Evolutionary conservation across 371 early-diverging fungal genomes (phyloP).

Genomic region (Syncephalastrum monosporum): DNA sequence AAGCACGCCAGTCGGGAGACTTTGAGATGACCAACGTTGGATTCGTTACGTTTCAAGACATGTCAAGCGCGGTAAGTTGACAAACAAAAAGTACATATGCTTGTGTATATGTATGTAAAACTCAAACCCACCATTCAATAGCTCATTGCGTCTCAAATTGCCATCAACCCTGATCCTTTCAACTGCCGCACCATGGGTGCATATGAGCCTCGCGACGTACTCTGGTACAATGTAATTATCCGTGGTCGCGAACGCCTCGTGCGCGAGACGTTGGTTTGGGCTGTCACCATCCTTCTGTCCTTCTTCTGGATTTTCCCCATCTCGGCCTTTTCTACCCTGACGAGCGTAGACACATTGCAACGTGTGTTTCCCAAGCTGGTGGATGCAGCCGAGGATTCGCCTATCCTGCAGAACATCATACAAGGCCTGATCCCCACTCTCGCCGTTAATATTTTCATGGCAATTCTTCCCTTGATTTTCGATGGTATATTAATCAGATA

Average conservation of each 20-base stretch:
- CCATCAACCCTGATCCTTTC: conserved; percentile 64
- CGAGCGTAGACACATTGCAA: conserved; percentile 39
- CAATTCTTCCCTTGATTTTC: conserved; percentile 61
- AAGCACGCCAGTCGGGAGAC: conserved; percentile 26
- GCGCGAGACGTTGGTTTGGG: conserved; percentile 44
- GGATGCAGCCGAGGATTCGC: conserved; percentile 11
- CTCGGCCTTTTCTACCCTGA: conserved; percentile 41
- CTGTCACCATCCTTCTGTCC: conserved; percentile 34
- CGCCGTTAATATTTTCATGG: conserved; percentile 51
- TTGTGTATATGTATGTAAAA: conserved; percentile 1
- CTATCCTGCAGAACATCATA: conserved; percentile 35
- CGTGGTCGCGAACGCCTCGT: conserved; percentile 42
- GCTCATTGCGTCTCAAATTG: conserved; percentile 60
- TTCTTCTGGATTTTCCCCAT: conserved; percentile 52
- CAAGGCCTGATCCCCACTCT: conserved; percentile 56
- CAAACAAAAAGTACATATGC: not conserved
- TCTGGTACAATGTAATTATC: conserved; percentile 63
- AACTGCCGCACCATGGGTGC: conserved; percentile 64
- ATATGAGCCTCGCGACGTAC: conserved; percentile 75
- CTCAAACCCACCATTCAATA: conserved; percentile 6
- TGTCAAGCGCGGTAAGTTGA: conserved; percentile 40
- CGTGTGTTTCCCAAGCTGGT: conserved; percentile 25
- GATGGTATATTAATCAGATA: conserved; percentile 27
- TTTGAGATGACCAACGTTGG: conserved; percentile 42
- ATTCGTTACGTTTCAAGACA: conserved; percentile 46